Conservation (phyloP, 2,329 filamentous ascomycete genomes). For the Claviceps arundinis region DNA sequence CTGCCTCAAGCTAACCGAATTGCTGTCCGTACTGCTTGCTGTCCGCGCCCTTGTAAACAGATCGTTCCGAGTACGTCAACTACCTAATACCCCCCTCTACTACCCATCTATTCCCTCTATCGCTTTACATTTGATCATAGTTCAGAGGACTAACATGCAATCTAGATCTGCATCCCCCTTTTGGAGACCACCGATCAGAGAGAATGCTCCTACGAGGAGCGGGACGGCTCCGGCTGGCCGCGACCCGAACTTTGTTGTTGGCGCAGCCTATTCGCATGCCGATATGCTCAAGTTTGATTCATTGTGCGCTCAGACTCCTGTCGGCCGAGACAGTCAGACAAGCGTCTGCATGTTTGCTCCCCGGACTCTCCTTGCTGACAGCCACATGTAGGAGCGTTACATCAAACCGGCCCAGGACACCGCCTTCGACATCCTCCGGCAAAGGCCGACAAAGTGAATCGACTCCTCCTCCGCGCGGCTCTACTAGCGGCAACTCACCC, state of each 20-base stretch:
- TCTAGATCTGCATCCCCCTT: conserved; percentile 75
- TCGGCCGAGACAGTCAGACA: not conserved
- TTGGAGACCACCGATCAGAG: conserved; percentile 54
- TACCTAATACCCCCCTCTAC: not conserved
- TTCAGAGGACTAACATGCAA: conserved; percentile 14
- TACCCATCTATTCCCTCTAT: not conserved
- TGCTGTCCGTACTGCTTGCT: conserved; percentile 11
- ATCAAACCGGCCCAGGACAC: conserved; percentile 57
- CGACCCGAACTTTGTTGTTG: conserved; percentile 66
- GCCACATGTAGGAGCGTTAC: conserved; percentile 39
- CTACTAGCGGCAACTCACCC: conserved; percentile 43
- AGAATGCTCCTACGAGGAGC: conserved; percentile 38
- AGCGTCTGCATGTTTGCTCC: not conserved
- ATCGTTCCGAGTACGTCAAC: conserved; percentile 48
- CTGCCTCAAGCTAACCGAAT: not conserved
- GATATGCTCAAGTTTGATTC: conserved; percentile 83
- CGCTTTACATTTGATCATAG: not conserved
- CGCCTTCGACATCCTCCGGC: conserved; percentile 47
- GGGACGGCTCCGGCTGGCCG: conserved; percentile 26
- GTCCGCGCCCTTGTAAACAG: conserved; percentile 21
- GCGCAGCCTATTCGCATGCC: conserved; percentile 90
- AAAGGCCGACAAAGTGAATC: conserved; percentile 38
- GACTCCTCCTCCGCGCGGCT: conserved; percentile 40
- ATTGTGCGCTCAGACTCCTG: conserved; percentile 39
- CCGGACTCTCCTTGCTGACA: not conserved